Conservation (phyloP, 164 flowering plant genomes). For the Piper betle region DNA sequence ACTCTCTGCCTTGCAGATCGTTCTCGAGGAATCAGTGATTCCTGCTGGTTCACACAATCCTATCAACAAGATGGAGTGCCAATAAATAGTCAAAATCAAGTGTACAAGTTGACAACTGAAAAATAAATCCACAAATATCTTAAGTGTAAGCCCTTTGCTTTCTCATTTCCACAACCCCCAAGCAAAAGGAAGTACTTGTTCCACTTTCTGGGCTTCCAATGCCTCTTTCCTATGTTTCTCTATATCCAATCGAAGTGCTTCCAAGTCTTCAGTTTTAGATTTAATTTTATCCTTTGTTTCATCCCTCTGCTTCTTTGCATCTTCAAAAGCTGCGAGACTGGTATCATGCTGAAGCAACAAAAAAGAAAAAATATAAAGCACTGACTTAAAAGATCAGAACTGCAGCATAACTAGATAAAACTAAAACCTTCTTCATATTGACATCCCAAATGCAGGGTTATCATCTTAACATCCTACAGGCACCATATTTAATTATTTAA, state of each 20-base stretch:
- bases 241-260: constrained; percentile 27
- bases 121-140: not conserved
- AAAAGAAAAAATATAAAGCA: not conserved
- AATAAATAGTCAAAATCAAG: not conserved
- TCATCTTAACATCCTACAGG: too few relatives aligned
- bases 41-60: constrained; percentile 65
- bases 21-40: constrained; percentile 59
- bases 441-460: not conserved
- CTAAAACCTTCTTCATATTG: not conserved
- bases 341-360: constrained; percentile 57
- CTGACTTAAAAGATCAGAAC: not conserved
- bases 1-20: constrained; percentile 89
- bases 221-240: constrained; percentile 46
- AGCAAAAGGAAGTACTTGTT: constrained; percentile 35
- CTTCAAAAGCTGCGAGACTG: constrained; percentile 49
- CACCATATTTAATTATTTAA: too few relatives aligned
- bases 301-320: constrained; percentile 57
- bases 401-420: not conserved
- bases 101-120: not conserved
- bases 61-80: constrained; percentile 13
- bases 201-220: constrained; percentile 51
- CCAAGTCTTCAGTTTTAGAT: constrained; percentile 23
- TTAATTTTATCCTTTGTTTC: constrained; percentile 28
- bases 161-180: not conserved
- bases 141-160: not conserved